Evolutionary conservation across 768 basidiomycete genomes (phyloP).

Genomic region (Cytidiella melzeri): DNA sequence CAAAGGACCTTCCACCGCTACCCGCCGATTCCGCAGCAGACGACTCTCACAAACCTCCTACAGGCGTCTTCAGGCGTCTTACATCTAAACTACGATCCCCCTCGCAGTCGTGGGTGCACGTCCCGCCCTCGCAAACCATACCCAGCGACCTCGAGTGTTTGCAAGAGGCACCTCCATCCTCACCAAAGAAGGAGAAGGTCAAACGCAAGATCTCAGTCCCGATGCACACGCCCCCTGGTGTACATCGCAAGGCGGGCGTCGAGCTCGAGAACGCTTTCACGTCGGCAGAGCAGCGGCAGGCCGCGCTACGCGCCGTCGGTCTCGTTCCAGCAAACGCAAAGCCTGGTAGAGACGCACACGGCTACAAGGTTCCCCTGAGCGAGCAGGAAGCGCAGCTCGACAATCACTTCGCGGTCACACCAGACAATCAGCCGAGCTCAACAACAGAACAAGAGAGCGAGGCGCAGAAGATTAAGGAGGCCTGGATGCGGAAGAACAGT

Average conservation of each 20-base stretch:
- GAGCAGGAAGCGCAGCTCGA: slow-evolving; percentile 15
- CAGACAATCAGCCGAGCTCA: background rate
- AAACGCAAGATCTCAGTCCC: slow-evolving; percentile 5
- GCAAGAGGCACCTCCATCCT: background rate
- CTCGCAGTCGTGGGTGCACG: slow-evolving; percentile 6
- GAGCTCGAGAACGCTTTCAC: slow-evolving; percentile 11
- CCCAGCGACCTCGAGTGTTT: background rate
- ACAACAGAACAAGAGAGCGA: slow-evolving; percentile 11
- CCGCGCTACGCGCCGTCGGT: slow-evolving; percentile 56
- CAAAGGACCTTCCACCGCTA: slow-evolving; percentile 8
- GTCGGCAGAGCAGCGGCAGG: slow-evolving; percentile 28
- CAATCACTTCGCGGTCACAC: slow-evolving; percentile 3
- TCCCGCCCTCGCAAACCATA: background rate
- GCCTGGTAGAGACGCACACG: slow-evolving; percentile 8
- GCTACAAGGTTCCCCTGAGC: slow-evolving; percentile 12
- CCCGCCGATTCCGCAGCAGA: background rate
- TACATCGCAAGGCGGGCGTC: background rate
- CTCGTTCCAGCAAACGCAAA: slow-evolving; percentile 35
- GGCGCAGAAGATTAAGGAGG: slow-evolving; percentile 12
- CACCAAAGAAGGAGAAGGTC: background rate
- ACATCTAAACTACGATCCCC: slow-evolving; percentile 10
- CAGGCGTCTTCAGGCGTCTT: slow-evolving; percentile 9
- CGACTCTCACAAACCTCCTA: slow-evolving; percentile 1
- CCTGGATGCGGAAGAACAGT: slow-evolving; percentile 13
- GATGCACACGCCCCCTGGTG: slow-evolving; percentile 3